These are phyloP conservation scores for Paraphaeosphaeria sporulosa DNA, from an alignment of 2,329 filamentous ascomycete species.

Conservation along the genomic window DNA sequence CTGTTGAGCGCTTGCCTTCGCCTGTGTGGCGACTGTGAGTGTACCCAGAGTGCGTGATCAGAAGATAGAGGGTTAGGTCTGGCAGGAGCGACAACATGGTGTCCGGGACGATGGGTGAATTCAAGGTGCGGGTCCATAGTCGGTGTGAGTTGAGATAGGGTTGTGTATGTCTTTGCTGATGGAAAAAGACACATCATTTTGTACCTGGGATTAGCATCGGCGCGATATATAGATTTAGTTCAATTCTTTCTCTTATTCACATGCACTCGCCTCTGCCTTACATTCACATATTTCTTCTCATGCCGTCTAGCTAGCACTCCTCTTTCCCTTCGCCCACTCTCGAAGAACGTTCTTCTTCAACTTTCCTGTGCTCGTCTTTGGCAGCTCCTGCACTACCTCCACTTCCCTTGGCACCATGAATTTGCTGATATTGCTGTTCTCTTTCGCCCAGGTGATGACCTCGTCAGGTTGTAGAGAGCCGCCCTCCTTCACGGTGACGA, in stretches of 20 bases:
- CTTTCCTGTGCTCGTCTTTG: constrained; percentile 98
- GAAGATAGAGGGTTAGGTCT: not conserved
- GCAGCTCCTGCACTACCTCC: constrained; percentile 84
- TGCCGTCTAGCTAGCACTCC: constrained; percentile 32
- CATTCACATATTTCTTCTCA: not conserved
- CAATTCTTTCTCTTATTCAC: not conserved
- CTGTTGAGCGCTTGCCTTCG: not conserved
- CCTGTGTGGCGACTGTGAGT: not conserved
- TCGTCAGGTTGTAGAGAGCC: constrained; percentile 67
- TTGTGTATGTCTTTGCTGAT: no score
- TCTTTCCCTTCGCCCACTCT: constrained; percentile 76
- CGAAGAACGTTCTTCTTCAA: constrained; percentile 92
- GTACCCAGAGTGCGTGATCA: not conserved
- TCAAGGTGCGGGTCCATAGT: no score
- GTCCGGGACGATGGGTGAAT: no score
- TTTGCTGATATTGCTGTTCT: constrained; percentile 79
- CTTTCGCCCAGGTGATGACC: constrained; percentile 85
- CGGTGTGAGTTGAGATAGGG: no score
- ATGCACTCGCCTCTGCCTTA: not conserved
- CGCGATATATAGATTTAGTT: not conserved
- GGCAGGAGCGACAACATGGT: no score
- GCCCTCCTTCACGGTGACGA: constrained; percentile 76
- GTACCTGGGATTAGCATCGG: no score
- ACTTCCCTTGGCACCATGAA: constrained; percentile 84
- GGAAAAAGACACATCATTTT: no score